These are phyloP conservation scores for Apiospora aurea DNA, from an alignment of 2,329 filamentous ascomycete genomes.

Conservation along the genomic window DNA sequence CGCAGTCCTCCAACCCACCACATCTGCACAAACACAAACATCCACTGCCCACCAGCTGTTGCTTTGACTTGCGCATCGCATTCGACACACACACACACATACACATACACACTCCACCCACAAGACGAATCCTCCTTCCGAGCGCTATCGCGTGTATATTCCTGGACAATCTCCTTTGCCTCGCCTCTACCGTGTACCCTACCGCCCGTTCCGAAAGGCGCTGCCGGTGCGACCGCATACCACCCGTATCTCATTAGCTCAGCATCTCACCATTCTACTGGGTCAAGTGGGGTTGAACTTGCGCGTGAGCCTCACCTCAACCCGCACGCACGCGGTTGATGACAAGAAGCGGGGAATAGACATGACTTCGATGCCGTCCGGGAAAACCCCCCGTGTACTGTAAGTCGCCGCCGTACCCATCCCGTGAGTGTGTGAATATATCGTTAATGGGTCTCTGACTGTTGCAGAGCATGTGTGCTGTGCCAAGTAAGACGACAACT, in stretches of 20 bases:
- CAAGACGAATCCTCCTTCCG: background rate
- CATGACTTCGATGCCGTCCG: constrained; percentile 37
- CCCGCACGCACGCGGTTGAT: constrained; percentile 9
- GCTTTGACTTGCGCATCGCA: constrained; percentile 4
- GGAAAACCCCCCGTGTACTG: constrained; percentile 40
- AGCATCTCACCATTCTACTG: background rate
- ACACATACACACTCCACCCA: background rate
- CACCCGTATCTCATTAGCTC: background rate
- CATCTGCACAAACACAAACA: constrained; percentile 9
- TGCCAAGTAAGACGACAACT: constrained; percentile 23
- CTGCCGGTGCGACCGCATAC: background rate
- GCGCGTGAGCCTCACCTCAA: constrained; percentile 7
- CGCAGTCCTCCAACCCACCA: constrained; percentile 2
- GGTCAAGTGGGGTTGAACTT: constrained; percentile 12
- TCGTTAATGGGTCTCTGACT: background rate
- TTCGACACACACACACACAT: background rate
- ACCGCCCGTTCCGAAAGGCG: constrained; percentile 13
- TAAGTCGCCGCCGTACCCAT: constrained; percentile 24
- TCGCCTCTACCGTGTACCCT: background rate
- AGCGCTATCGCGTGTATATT: background rate
- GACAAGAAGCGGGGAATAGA: constrained; percentile 12
- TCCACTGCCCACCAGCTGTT: background rate
- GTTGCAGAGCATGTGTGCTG: constrained; percentile 35
- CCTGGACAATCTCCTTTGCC: constrained; percentile 8
- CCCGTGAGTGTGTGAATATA: background rate